Base-by-base conservation (phyloP, 768 basidiomycete genomes). In the Pisolithus orientalis region DNA sequence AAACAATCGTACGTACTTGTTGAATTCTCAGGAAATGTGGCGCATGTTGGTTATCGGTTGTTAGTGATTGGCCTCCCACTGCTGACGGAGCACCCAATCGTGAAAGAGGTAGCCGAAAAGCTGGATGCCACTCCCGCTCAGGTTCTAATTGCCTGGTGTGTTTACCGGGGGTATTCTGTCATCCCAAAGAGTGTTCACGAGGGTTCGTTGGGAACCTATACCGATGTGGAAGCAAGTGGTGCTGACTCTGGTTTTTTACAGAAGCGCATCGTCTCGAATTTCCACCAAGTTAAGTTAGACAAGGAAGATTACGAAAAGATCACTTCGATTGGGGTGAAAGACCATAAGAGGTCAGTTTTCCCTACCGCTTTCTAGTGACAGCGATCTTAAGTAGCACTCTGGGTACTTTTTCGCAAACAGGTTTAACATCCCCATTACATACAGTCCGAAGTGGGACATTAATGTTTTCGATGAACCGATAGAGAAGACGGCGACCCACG, bases 101-200 rank as follows among this genome's bases (percentile, higher is more conserved):
- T 94, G 25, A 60, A 75, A 44, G 77, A 77, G 50, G 75, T 92
- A 44, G 90, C 89, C 21, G 66, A 80, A 54, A 75, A 73, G 60
- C 75, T 85, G 34, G 71, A 72, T 32, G 85, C 82, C 5, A 84
- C 85, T 1, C 72, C 88, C 2, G 91, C 90, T 0, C 88, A 94
- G 66, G 85, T 94, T 37, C 75, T 94, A 50, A 71, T 95, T 54
- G 87, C 89, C 0, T 94, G 90, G 90, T 85, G 82, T 11, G 79
- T 70, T 37, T 65, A 83, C 59, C 79, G 89, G 39, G 91, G 90
- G 11, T 85, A 83, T 67, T 83, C 83, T 8, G 85, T 93, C 55
- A 90, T 93, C 60, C 91, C 91, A 16, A 93, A 94, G 77, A 83
- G 81, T 51, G 87, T 90, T 27, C 74, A 84, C 52, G 74, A 84